These are phyloP conservation scores for Gaillardinia entomophila DNA, from an alignment of 805 yeast species.

Conservation along the genomic window DNA sequence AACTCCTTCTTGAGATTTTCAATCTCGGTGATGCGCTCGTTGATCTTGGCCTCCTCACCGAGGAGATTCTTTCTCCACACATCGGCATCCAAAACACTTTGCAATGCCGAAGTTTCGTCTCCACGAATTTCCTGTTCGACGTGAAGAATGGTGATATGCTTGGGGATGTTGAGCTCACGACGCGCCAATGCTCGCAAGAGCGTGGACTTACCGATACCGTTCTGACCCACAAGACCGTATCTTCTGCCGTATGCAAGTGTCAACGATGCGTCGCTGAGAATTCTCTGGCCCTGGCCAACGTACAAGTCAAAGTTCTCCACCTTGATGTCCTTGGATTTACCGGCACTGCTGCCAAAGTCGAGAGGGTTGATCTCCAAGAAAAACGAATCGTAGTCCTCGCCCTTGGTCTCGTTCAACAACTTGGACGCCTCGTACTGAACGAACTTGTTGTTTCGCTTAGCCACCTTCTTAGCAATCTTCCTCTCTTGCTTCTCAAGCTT, in stretches of 20 bases:
- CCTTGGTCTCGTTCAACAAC: conserved; percentile 58
- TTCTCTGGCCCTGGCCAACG: conserved; percentile 94
- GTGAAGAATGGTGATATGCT: conserved; percentile 90
- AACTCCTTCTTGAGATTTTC: conserved; percentile 65
- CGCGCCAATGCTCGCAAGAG: conserved; percentile 83
- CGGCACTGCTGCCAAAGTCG: conserved; percentile 77
- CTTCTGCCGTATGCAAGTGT: conserved; percentile 88
- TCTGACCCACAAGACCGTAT: conserved; percentile 96
- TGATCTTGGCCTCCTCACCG: conserved; percentile 67
- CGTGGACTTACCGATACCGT: conserved; percentile 99
- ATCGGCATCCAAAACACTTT: conserved; percentile 97
- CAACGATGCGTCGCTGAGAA: conserved; percentile 79
- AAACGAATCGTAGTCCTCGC: conserved; percentile 87
- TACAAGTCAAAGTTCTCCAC: conserved; percentile 88
- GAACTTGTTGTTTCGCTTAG: conserved; percentile 78
- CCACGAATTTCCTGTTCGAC: conserved; percentile 97
- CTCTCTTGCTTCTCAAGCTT: conserved; percentile 96
- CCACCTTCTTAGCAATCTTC: conserved; percentile 95
- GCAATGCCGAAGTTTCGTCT: conserved; percentile 85
- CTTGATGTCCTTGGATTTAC: conserved; percentile 95
- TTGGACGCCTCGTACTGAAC: conserved; percentile 94
- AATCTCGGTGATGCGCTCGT: conserved; percentile 70
- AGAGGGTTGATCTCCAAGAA: conserved; percentile 93
- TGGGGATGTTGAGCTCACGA: conserved; percentile 91
- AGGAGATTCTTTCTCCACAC: conserved; percentile 95